Evolutionary conservation across 1,284 basidiomycete species (phyloP), one percentile per base, ranked within the genome.

Genomic region (Mycena citricolor): DNA sequence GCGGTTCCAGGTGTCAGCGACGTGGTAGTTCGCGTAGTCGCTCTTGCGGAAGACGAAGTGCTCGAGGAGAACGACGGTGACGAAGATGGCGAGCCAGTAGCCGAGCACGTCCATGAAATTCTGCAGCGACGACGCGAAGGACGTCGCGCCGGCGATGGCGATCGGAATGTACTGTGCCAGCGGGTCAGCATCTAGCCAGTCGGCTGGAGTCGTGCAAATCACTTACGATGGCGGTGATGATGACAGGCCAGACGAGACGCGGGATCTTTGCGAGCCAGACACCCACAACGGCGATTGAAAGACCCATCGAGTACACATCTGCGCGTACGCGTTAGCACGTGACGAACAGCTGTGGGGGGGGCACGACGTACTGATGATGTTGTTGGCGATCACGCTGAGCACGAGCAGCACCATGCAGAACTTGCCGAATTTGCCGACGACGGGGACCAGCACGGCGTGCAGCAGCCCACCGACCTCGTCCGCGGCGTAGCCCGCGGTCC

Each of bases 361-460:
- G 14, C 19, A 16, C n/a, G 22, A 51, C 49, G 42, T 35, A 47
- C 44, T 54, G 44, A 50, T 49, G 23, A 54, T 54, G 16, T 54
- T 53, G 21, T 53, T 53, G 35, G 51, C 51, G 4, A 53, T 42
- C 11, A 53, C 47, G 34, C 47, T 49, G 19, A 94, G 68, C 40
- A 84, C 85, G 42, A 93, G 71, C 42, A 88, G 65, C 16, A 94
- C 88, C 19, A 87, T 89, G 47, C 95, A 71, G 69, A 97, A 91
- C 59, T 89, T 86, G 3, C 90, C 89, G 59, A 94, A 94, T 31
- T 82, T 79, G 17, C 79, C 79, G 5, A 50, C 48, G 1, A 70
- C 70, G 1, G 85, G 84, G 8, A 68, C 68, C 2, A 91, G 74
- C 73, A 94, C 84, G 2, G 86, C 80, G 49, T 79, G 78, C n/a